Conservation (phyloP, 1,139 yeast species). For the Saccharomyces hybrid region DNA sequence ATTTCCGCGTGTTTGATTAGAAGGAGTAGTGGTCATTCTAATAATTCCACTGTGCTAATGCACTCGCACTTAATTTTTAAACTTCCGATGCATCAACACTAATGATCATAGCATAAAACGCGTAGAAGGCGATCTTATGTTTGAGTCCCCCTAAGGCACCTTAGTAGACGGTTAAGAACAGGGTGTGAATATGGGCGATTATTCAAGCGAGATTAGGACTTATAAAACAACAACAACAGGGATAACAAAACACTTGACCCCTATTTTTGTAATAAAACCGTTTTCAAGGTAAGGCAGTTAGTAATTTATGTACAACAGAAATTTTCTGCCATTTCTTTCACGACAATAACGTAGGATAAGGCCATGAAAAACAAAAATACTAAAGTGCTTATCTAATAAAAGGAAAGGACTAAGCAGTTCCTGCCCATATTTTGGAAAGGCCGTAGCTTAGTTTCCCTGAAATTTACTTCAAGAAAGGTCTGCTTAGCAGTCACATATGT, state of each 20-base stretch:
- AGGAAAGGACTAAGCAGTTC: background rate
- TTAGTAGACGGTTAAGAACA: background rate
- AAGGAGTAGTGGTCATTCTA: background rate
- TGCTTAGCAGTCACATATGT: background rate
- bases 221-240: background rate
- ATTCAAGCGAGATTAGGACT: background rate
- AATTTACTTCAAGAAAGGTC: background rate
- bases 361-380: too few species aligned
- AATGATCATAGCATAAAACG: background rate
- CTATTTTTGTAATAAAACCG: background rate
- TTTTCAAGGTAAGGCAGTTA: background rate
- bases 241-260: background rate
- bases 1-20: background rate
- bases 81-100: background rate
- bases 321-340: too few species aligned
- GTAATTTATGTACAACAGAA: too few species aligned
- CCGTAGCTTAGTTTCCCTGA: background rate
- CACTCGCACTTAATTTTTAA: background rate
- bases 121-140: background rate
- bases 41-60: background rate
- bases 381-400: background rate
- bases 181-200: background rate
- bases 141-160: background rate
- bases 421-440: background rate
- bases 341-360: background rate